These are phyloP conservation scores for Lentinus tigrinus DNA, from an alignment of 768 basidiomycete genomes.

Conservation along the genomic window DNA sequence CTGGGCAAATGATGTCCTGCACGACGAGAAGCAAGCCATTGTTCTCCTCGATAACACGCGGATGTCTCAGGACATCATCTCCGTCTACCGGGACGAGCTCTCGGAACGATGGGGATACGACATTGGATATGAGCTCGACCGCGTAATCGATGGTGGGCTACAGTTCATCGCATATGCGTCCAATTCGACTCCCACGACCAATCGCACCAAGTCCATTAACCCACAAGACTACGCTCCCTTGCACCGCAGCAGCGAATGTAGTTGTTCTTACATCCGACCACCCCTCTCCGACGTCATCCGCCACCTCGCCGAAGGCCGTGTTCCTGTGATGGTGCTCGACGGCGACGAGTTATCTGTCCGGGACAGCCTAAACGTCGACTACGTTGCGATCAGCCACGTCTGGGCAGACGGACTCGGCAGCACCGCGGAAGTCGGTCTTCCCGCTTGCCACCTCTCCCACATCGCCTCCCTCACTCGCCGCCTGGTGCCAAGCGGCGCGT, in stretches of 20 bases:
- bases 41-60: too few species aligned
- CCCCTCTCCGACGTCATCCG: not conserved
- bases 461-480: not conserved
- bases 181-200: too few species aligned
- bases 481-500: constrained; percentile 6
- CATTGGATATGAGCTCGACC: too few species aligned
- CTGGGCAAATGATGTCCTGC: too few species aligned
- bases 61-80: too few species aligned
- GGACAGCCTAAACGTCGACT: not conserved
- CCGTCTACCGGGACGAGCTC: too few species aligned
- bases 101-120: too few species aligned
- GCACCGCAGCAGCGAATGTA: not conserved
- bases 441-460: constrained; percentile 5
- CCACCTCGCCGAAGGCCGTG: not conserved
- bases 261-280: not conserved
- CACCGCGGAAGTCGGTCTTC: constrained; percentile 10
- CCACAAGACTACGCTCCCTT: too few species aligned
- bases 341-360: not conserved
- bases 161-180: too few species aligned
- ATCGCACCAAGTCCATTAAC: too few species aligned
- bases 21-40: too few species aligned
- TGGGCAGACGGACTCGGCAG: constrained; percentile 17
- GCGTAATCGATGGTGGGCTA: too few species aligned
- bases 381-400: constrained; percentile 15
- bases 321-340: not conserved